Percentiles rank a stretch among this genome's conserved stretches.
phyloP scores from a whole-genome alignment of 257 asterid genomes.

The Nicotiana knightiana region DNA sequence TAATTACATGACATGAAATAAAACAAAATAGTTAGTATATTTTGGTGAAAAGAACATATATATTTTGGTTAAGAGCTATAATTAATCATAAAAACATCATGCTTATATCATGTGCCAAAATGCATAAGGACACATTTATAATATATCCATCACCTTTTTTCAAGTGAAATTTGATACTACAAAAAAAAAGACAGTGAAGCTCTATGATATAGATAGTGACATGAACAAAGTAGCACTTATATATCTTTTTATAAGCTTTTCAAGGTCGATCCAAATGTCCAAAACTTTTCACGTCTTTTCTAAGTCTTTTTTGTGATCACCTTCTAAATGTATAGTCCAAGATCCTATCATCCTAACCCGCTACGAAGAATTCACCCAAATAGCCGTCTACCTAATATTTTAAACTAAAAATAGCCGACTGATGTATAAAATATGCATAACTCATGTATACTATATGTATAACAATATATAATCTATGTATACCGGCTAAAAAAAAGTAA shows the following conservation, averaged over 20 bases:
- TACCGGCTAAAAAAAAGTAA: too few relatives aligned
- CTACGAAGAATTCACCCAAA: too few relatives aligned
- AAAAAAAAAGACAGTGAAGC: not conserved
- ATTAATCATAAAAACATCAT: not conserved
- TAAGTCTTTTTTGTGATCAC: not conserved
- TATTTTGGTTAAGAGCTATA: not conserved
- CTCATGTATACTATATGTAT: too few relatives aligned
- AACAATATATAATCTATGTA: too few relatives aligned
- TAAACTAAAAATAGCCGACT: too few relatives aligned
- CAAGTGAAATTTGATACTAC: not conserved
- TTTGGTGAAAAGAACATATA: not conserved
- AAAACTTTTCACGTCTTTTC: not conserved
- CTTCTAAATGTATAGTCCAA: constrained; percentile 7
- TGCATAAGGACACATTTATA: not conserved
- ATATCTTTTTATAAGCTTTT: not conserved
- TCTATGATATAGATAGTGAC: not conserved
- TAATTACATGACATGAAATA: too few relatives aligned
- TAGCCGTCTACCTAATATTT: too few relatives aligned
- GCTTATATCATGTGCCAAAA: not conserved
- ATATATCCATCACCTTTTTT: not conserved
- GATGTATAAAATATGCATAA: too few relatives aligned
- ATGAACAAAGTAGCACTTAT: not conserved
- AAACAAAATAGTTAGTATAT: not conserved
- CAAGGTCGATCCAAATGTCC: not conserved
- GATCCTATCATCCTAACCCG: not conserved